Evolutionary conservation across 164 flowering plant genomes (phyloP), one percentile per base, ranked within the genome.

Genomic region (Protea cynaroides): DNA sequence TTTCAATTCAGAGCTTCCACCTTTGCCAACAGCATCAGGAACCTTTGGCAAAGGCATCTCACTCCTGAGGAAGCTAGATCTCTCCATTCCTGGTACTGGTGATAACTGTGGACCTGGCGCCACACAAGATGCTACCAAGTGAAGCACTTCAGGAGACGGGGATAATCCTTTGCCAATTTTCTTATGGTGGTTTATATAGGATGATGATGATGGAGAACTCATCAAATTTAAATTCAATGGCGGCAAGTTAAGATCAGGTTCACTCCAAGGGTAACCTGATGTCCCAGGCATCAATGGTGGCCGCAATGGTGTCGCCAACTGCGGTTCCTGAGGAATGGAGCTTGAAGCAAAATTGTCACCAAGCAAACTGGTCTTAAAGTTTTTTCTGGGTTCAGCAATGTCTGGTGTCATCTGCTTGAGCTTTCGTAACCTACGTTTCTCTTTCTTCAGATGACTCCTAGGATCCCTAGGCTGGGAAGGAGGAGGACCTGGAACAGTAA

Each of bases 401-500:
- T 74, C 81, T 14, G 75, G 56, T 24, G 71, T 61, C 8, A 61
- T 24, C 40, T 46, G 64, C 65, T 57, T 71, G 38, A 61, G 65
- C 59, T 65, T 56, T 61, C 50, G 79, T 43, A 71, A 70, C 67
- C 59, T 76, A 63, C 76, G 68, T 78, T 78, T 80, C 72, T 76
- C 84, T 81, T 74, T 88, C 79, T 77, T 86, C 56, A 81, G 59
- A 62, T 54, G 69, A 38, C 54, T 75, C 62, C 89, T 84, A 1
- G 99, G 97, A 78, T 95, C 96, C 77, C 78, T 81, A 29, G 99
- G 99, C 53, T 59, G 81, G 17, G 76, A 60, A 49, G 92, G 99
- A 61, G 84, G 88, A 3, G 88, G 97, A 2, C 85, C 88, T 0
- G 94, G 99, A 37, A 72, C 78, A 36, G 81, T 78, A 76, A 95